Evolutionary conservation across 345 rosid species (phyloP).

Genomic region (Lepidium africanum): DNA sequence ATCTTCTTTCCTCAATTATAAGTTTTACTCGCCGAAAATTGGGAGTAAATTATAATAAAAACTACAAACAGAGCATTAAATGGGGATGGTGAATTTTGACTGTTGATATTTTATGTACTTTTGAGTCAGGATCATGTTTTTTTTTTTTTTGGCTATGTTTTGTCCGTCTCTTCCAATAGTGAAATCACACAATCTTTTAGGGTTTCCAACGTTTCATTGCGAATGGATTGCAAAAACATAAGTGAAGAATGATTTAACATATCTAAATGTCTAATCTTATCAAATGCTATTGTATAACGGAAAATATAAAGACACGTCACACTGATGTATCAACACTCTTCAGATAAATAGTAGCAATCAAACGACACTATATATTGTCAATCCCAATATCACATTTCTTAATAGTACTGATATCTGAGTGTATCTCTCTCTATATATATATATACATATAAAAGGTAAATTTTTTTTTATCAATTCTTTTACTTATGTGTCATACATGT

Average conservation of each 20-base stretch:
- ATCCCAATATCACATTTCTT: constrained; percentile 5
- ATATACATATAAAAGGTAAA: too few species aligned
- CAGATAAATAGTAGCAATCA: constrained; percentile 5
- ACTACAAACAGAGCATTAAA: constrained; percentile 7
- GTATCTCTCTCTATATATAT: too few species aligned
- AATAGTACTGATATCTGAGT: too few species aligned
- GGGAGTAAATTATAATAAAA: constrained; percentile 1
- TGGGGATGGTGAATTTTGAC: constrained; percentile 22
- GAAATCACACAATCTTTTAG: background rate
- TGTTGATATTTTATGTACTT: constrained; percentile 6
- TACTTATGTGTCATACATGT: too few species aligned
- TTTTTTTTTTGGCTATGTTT: background rate
- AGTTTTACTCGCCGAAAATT: background rate
- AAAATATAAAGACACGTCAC: constrained; percentile 7
- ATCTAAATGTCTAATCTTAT: constrained; percentile 17
- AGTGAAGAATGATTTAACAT: constrained; percentile 14
- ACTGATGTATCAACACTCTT: constrained; percentile 16
- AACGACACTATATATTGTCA: background rate
- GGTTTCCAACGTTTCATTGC: constrained; percentile 24
- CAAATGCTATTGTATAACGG: constrained; percentile 1
- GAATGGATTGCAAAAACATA: background rate
- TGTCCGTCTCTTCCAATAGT: constrained; percentile 7
- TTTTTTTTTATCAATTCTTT: too few species aligned
- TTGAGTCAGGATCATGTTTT: constrained; percentile 22
- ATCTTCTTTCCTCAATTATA: background rate